phyloP scores from a whole-genome alignment of 1,284 basidiomycete genomes.

The Puccinia horiana region DNA sequence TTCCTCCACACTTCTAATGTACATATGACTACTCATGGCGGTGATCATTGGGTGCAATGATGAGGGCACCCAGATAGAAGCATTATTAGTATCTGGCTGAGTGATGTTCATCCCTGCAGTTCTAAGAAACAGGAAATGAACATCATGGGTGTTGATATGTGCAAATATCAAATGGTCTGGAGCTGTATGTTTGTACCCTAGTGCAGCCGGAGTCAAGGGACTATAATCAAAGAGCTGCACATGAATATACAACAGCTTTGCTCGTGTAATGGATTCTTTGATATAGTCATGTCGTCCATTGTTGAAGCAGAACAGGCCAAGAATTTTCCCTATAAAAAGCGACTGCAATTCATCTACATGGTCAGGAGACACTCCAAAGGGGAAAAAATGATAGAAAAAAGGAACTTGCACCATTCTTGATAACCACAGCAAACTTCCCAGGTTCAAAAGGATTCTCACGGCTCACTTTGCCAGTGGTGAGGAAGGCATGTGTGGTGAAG shows the following conservation, averaged over 20 bases:
- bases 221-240: not conserved
- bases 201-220: not conserved
- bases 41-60: not conserved
- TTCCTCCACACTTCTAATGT: not conserved
- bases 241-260: conserved; percentile 1
- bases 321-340: not conserved
- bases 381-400: too few relatives aligned
- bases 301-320: not conserved
- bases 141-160: not conserved
- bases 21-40: not conserved
- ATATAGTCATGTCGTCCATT: not conserved
- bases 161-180: not conserved
- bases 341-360: not conserved
- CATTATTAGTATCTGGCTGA: not conserved
- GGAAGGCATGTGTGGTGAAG: not conserved
- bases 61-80: not conserved
- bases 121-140: not conserved
- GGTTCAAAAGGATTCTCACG: not conserved
- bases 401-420: not conserved
- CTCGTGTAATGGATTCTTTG: not conserved
- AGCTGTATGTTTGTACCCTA: not conserved
- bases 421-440: not conserved
- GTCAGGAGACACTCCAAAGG: too few relatives aligned
- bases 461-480: not conserved
- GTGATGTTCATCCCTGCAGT: not conserved